Base-by-base conservation (phyloP, 139 green algal genomes). In the Monoraphidium neglectum region DNA sequence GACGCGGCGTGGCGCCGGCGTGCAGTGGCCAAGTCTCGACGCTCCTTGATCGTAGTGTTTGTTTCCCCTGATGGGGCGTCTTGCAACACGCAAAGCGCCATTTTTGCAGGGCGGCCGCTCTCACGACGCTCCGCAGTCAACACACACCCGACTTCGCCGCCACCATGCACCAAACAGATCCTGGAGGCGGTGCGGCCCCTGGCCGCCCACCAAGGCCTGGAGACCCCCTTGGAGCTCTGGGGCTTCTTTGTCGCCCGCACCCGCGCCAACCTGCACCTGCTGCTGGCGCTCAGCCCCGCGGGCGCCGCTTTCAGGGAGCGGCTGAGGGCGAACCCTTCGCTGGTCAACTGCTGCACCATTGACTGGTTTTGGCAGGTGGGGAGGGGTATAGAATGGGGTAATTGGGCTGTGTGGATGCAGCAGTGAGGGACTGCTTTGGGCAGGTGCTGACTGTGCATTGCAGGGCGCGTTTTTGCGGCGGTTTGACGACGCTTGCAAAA, bases 311-410 rank as follows among this genome's bases (percentile, higher is more conserved):
- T 94, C 84, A 83, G 89, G 12, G 87, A 94, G 63, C 80, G 90
- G 0, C 79, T 95, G 74, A 84, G 90, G 5, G 85, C 89, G 68
- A 93, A 93, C 80, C 90, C 90, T 1, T 91, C 89, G 1, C 81
- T 95, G 4, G 87, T 94, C 77, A 95, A 95, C 83, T 95, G 90
- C 82, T 95, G 90, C 78, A 95, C 90, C 12, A 93, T 94, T 43
- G 89, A 94, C 74, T 94, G 89, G 89, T 91, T 74, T 21, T 37
- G 54, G 23, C 32, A 51, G 43, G 43, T 51, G 43, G 43, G 43
- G n/a, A n/a, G n/a, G n/a, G n/a, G n/a, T n/a, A n/a, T n/a, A n/a
- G n/a, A 57, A 57, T 64, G 57, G 18, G 18, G 18, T 30, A 64
- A 35, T n/a, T 8, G 57, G 18, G 8, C 16, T 64, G 16, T 30